Conservation (phyloP, 73 alveolate species). For the Symbiodinium natans region DNA sequence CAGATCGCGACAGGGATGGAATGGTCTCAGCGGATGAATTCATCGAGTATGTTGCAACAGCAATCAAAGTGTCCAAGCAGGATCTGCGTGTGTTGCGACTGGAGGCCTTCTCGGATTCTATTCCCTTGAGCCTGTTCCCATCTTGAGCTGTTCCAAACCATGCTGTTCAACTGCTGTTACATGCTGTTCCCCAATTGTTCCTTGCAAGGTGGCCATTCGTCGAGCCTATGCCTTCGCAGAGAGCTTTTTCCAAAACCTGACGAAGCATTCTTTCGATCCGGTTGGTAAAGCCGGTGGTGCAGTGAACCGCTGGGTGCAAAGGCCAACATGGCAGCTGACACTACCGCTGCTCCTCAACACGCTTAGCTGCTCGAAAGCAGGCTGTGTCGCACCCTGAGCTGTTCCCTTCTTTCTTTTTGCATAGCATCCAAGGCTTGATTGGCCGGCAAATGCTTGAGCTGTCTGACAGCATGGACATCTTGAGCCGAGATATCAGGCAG, state of each 20-base stretch:
- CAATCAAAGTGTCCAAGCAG: constrained; percentile 19
- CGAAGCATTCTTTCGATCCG: not conserved
- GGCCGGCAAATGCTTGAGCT: constrained; percentile 23
- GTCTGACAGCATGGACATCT: constrained; percentile 73
- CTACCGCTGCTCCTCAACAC: not conserved
- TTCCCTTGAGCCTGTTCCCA: too few relatives aligned
- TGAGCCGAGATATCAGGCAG: constrained; percentile 69
- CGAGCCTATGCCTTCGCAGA: not conserved
- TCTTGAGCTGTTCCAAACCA: too few relatives aligned
- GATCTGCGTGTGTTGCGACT: not conserved
- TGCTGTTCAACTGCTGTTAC: too few relatives aligned
- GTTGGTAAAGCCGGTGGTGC: not conserved
- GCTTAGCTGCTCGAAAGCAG: not conserved
- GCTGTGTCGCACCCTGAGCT: too few relatives aligned
- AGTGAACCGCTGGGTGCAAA: not conserved
- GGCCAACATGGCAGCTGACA: not conserved
- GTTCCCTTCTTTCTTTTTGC: too few relatives aligned
- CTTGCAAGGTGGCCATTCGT: not conserved
- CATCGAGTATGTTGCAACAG: constrained; percentile 35
- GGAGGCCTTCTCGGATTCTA: too few relatives aligned
- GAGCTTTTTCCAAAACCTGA: not conserved
- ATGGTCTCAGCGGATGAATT: constrained; percentile 11
- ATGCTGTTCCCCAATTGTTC: too few relatives aligned
- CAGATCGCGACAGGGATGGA: constrained; percentile 40
- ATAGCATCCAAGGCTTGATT: constrained; percentile 1